A percentile compares a stretch with the other conserved stretches of the same genome.
Evolutionary conservation across 495 filamentous ascomycete genomes (phyloP).

Genomic region (Gamarada debralockiae): DNA sequence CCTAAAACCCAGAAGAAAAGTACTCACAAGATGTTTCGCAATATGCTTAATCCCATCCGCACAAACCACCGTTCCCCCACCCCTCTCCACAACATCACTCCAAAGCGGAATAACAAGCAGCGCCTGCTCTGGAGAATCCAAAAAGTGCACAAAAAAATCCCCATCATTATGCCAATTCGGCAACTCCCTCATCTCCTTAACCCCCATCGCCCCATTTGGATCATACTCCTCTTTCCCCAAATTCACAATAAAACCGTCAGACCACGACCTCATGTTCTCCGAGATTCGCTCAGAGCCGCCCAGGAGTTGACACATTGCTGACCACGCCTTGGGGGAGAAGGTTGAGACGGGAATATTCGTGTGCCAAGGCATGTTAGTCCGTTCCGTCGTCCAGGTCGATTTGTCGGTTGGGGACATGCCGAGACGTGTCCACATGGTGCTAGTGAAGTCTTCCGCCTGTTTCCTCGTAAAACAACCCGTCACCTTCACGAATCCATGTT

Average conservation of each 20-base stretch:
- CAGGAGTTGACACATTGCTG: slow-evolving; percentile 65
- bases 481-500: slow-evolving; percentile 61
- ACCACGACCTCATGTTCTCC: slow-evolving; percentile 49
- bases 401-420: slow-evolving; percentile 64
- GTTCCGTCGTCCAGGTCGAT: slow-evolving; percentile 58
- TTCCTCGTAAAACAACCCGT: slow-evolving; percentile 56
- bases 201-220: slow-evolving; percentile 37
- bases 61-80: slow-evolving; percentile 67
- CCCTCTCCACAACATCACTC: slow-evolving; percentile 56
- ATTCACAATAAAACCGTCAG: slow-evolving; percentile 70
- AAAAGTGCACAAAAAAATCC: slow-evolving; percentile 72
- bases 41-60: slow-evolving; percentile 53
- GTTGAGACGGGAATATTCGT: slow-evolving; percentile 45
- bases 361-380: slow-evolving; percentile 64
- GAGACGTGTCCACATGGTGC: slow-evolving; percentile 64
- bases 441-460: slow-evolving; percentile 52
- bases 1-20: neutral
- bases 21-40: slow-evolving; percentile 46
- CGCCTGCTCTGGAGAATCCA: slow-evolving; percentile 70
- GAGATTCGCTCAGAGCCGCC: slow-evolving; percentile 59
- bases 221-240: slow-evolving; percentile 56
- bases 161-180: slow-evolving; percentile 71
- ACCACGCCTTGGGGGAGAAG: slow-evolving; percentile 67
- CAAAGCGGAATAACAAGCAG: slow-evolving; percentile 68
- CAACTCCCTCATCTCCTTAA: slow-evolving; percentile 40